Percentiles rank a stretch among this genome's conserved stretches.
These are phyloP conservation scores for Penicillium frequentans DNA, from an alignment of 2,329 filamentous ascomycete genomes.

Conservation along the genomic window DNA sequence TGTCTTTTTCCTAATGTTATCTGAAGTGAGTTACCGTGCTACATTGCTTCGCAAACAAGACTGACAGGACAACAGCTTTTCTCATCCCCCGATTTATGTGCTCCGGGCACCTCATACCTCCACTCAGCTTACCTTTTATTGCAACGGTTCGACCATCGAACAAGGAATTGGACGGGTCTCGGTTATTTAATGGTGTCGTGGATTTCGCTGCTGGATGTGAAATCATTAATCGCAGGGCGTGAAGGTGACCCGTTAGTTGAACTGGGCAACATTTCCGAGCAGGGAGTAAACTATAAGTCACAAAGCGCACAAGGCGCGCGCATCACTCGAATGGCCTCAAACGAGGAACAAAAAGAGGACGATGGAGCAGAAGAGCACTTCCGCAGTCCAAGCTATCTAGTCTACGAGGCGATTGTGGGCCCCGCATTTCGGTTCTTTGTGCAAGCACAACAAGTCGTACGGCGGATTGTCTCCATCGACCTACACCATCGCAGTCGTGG, in stretches of 20 bases:
- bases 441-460: slow-evolving; percentile 34
- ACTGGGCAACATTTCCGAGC: slow-evolving; percentile 24
- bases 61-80: slow-evolving; percentile 21
- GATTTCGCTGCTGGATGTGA: slow-evolving; percentile 36
- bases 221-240: slow-evolving; percentile 36
- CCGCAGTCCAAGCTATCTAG: slow-evolving; percentile 29
- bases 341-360: slow-evolving; percentile 11
- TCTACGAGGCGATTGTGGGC: slow-evolving; percentile 31
- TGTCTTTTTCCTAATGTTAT: slow-evolving; percentile 36
- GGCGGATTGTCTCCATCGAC: slow-evolving; percentile 37
- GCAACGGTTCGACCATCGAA: slow-evolving; percentile 30
- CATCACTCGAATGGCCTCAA: neutral
- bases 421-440: slow-evolving; percentile 36
- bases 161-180: slow-evolving; percentile 28
- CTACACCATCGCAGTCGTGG: slow-evolving; percentile 40
- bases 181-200: slow-evolving; percentile 31
- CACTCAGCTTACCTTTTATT: slow-evolving; percentile 32
- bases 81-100: slow-evolving; percentile 28
- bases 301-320: neutral
- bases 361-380: slow-evolving; percentile 19
- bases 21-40: slow-evolving; percentile 27
- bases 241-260: slow-evolving; percentile 35
- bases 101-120: slow-evolving; percentile 30
- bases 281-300: neutral
- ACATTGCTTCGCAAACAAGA: neutral